Evolutionary conservation across 1,139 yeast species (phyloP).

Genomic region (Pichia sp.): DNA sequence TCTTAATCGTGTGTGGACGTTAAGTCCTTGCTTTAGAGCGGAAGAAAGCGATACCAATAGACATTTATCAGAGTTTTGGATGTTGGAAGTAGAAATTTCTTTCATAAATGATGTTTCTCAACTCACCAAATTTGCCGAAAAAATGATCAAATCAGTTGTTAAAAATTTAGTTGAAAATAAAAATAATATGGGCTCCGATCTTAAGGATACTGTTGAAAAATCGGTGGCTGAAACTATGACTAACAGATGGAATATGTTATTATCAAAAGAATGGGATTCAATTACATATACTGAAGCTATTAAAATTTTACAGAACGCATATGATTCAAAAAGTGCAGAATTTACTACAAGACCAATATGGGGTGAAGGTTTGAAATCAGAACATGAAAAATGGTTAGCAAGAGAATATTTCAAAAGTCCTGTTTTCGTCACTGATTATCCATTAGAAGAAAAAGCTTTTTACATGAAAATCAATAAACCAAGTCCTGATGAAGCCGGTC

Average conservation of each 20-base stretch:
- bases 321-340: constrained; percentile 22
- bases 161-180: constrained; percentile 31
- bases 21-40: constrained; percentile 91
- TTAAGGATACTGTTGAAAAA: constrained; percentile 35
- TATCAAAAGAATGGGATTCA: constrained; percentile 52
- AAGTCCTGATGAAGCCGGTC: constrained; percentile 12
- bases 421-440: constrained; percentile 88
- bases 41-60: constrained; percentile 88
- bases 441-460: constrained; percentile 73
- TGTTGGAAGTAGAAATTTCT: constrained; percentile 89
- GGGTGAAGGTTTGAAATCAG: constrained; percentile 75
- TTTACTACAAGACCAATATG: constrained; percentile 40
- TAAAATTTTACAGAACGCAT: constrained; percentile 36
- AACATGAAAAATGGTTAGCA: constrained; percentile 89
- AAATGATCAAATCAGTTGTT: constrained; percentile 57
- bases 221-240: constrained; percentile 33
- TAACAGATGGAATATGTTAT: constrained; percentile 34
- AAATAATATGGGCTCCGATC: constrained; percentile 36
- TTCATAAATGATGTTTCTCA: constrained; percentile 54
- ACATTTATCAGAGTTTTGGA: constrained; percentile 95
- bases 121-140: constrained; percentile 61
- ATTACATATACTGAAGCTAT: constrained; percentile 76
- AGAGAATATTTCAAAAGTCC: constrained; percentile 63
- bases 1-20: constrained; percentile 76
- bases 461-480: constrained; percentile 62